Evolutionary conservation across 1,284 basidiomycete species (phyloP).

Genomic region (Pseudozyma flocculosa): DNA sequence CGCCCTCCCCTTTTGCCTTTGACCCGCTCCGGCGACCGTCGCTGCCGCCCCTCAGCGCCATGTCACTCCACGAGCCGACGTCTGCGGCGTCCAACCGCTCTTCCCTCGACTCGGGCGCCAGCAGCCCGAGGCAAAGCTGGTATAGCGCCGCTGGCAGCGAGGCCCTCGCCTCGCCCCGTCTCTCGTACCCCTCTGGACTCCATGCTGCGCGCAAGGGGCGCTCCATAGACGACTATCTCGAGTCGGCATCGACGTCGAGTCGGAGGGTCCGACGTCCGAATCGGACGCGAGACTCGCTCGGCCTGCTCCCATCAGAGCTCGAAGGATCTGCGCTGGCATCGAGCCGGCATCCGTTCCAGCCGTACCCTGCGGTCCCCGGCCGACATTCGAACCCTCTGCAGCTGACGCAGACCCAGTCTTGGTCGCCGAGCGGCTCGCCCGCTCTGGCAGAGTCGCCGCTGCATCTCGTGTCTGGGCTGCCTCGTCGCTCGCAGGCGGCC

Average conservation of each 20-base stretch:
- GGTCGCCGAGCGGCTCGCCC: not conserved
- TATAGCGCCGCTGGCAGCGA: no score
- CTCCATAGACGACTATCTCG: conserved; percentile 28
- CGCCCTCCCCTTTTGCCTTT: conserved; percentile 30
- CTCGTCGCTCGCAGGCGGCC: conserved; percentile 11
- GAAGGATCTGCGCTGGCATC: no score
- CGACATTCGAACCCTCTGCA: conserved; percentile 1
- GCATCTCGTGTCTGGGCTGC: conserved; percentile 6
- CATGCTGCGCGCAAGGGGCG: conserved; percentile 5
- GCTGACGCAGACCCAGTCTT: not conserved
- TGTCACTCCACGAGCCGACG: no score
- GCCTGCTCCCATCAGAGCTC: no score
- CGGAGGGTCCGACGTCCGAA: no score
- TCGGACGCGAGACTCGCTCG: no score
- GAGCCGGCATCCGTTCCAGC: conserved; percentile 12
- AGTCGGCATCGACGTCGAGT: conserved; percentile 2
- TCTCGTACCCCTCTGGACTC: no score
- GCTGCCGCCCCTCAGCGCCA: not conserved
- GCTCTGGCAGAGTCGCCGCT: conserved; percentile 1
- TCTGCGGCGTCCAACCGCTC: no score
- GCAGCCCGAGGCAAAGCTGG: no score
- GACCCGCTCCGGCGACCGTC: conserved; percentile 15
- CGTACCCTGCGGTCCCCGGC: conserved; percentile 10
- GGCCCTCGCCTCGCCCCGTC: no score
- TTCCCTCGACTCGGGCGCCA: no score